A percentile compares a stretch with the other conserved stretches of the same genome.
Conservation (phyloP, 2,329 filamentous ascomycete genomes). For the Didymella segeticola region DNA sequence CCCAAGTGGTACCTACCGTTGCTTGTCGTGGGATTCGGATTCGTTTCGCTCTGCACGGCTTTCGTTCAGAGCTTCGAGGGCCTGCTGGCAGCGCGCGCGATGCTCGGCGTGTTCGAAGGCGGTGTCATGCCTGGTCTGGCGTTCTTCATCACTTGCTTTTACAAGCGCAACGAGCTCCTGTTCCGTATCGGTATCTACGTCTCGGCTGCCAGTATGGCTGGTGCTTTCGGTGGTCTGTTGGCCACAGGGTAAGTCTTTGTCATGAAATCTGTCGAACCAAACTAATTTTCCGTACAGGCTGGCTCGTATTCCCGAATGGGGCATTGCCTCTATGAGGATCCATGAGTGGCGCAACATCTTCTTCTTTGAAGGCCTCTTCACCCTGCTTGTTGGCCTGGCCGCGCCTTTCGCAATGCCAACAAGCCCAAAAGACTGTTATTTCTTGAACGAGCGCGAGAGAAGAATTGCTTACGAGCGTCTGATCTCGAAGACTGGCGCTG, state of each 20-base stretch:
- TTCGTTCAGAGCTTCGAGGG: constrained; percentile 59
- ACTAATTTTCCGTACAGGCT: constrained; percentile 29
- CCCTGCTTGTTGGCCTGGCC: constrained; percentile 55
- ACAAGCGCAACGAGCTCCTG: constrained; percentile 63
- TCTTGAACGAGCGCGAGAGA: constrained; percentile 61
- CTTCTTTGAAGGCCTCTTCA: constrained; percentile 68
- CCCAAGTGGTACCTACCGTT: constrained; percentile 61
- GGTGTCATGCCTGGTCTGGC: constrained; percentile 66
- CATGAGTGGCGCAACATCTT: constrained; percentile 61
- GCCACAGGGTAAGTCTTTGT: constrained; percentile 56
- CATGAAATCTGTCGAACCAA: background rate
- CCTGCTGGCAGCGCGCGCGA: constrained; percentile 56
- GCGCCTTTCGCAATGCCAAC: constrained; percentile 62
- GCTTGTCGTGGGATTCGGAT: constrained; percentile 63
- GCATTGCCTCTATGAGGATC: constrained; percentile 52
- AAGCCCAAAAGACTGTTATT: constrained; percentile 57
- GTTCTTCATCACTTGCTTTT: constrained; percentile 64
- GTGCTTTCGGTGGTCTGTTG: constrained; percentile 64
- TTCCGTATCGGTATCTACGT: constrained; percentile 65
- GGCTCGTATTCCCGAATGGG: constrained; percentile 60
- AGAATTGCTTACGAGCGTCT: constrained; percentile 62
- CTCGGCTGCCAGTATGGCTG: constrained; percentile 62
- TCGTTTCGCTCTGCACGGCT: constrained; percentile 62
- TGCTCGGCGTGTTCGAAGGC: constrained; percentile 64
- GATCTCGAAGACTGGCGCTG: constrained; percentile 56